phyloP scores from a whole-genome alignment of 2,329 filamentous ascomycete genomes.

The Acrodontium crateriforme region DNA sequence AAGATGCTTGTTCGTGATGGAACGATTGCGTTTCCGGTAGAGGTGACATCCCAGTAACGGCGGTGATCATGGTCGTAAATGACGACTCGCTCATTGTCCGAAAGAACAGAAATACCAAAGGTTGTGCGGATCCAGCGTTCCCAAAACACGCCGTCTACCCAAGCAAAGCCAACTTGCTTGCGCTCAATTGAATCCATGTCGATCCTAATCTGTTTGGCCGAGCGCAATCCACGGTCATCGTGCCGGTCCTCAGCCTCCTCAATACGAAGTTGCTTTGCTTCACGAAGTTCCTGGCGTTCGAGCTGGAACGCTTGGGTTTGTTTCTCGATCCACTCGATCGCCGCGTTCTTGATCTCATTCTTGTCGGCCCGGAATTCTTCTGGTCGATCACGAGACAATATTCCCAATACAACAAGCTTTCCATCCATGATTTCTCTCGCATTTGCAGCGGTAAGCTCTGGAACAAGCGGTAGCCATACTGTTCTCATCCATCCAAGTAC shows the following conservation, averaged over 20 bases:
- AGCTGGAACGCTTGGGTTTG: constrained; percentile 83
- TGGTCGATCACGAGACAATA: constrained; percentile 65
- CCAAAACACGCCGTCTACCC: constrained; percentile 96
- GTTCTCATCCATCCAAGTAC: constrained; percentile 88
- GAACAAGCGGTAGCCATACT: constrained; percentile 91
- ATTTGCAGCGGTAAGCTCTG: constrained; percentile 82
- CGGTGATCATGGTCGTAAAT: constrained; percentile 96
- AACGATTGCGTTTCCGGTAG: constrained; percentile 78
- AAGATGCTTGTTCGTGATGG: constrained; percentile 82
- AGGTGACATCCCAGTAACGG: constrained; percentile 86
- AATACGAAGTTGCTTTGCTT: constrained; percentile 87
- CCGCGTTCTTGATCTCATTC: constrained; percentile 88
- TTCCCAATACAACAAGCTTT: constrained; percentile 85
- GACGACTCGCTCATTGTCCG: constrained; percentile 78
- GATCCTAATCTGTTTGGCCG: constrained; percentile 82
- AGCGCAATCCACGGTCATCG: constrained; percentile 72
- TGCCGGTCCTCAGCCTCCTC: constrained; percentile 91
- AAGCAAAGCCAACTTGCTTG: constrained; percentile 87
- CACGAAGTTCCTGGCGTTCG: constrained; percentile 81
- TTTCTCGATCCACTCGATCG: constrained; percentile 96
- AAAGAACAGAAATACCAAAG: constrained; percentile 73
- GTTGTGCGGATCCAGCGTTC: constrained; percentile 93
- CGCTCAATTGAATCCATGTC: constrained; percentile 77
- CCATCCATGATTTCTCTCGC: constrained; percentile 90
- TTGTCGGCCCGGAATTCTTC: constrained; percentile 67